Conservation (phyloP, 148 eudicot genomes). For the Hydrangea macrophylla region DNA sequence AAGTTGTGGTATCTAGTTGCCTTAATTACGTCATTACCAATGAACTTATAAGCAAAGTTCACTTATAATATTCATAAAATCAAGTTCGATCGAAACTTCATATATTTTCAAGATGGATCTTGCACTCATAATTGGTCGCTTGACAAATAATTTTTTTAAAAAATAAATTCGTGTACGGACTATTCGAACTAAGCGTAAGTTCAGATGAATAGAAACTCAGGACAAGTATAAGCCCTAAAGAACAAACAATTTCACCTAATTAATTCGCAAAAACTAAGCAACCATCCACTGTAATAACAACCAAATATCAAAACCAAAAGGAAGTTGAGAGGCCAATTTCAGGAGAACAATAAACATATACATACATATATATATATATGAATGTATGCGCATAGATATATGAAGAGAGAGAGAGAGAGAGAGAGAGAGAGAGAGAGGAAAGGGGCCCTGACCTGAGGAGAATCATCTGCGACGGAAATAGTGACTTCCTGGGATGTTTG, state of each 20-base stretch:
- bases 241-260: neutral
- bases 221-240: neutral
- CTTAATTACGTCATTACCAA: too few relatives aligned
- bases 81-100: too few relatives aligned
- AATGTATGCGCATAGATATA: neutral
- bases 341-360: neutral
- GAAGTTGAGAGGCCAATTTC: neutral
- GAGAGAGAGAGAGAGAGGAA: conserved; percentile 9
- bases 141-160: too few relatives aligned
- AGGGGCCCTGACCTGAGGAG: conserved; percentile 7
- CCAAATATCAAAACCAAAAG: neutral
- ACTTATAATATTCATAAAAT: too few relatives aligned
- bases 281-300: neutral
- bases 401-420: too few relatives aligned
- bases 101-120: neutral
- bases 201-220: neutral
- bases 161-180: too few relatives aligned
- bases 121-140: neutral
- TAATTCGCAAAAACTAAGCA: neutral
- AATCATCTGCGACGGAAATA: conserved; percentile 7
- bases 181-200: too few relatives aligned
- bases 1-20: too few relatives aligned
- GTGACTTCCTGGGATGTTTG: conserved; percentile 1
- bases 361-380: neutral
- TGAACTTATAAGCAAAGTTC: too few relatives aligned